A percentile compares a stretch with the other conserved stretches of the same genome.
phyloP scores from a whole-genome alignment of 495 filamentous ascomycete genomes.

The Hypoxylon lienhwacheense region DNA sequence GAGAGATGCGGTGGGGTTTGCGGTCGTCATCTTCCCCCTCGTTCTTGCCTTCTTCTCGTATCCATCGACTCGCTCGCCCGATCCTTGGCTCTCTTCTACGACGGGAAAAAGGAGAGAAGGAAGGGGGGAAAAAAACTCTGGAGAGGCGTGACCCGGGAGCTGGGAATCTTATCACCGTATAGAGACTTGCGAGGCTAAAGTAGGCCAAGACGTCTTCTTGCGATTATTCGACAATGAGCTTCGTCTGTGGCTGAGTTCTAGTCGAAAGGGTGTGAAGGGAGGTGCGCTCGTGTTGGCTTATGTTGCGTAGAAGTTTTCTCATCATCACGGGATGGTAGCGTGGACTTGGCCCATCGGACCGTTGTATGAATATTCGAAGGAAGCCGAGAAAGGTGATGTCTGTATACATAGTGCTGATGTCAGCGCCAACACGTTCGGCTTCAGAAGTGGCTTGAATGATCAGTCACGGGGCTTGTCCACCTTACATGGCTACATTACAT shows the following conservation, averaged over 20 bases:
- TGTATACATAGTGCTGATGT: conserved; percentile 20
- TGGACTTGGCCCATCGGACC: not conserved
- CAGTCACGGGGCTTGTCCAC: conserved; percentile 4
- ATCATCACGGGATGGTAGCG: conserved; percentile 4
- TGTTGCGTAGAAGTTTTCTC: conserved; percentile 7
- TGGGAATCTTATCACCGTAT: no score
- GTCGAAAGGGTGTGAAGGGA: conserved; percentile 1
- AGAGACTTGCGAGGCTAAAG: no score
- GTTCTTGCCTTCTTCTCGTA: conserved; percentile 9
- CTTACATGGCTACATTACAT: no score
- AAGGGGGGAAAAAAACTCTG: no score
- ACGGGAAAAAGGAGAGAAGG: not conserved
- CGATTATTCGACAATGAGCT: not conserved
- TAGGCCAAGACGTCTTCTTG: no score
- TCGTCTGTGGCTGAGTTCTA: conserved; percentile 13
- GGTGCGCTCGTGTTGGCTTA: not conserved
- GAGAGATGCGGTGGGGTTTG: no score
- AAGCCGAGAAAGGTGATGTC: not conserved
- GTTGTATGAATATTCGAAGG: not conserved
- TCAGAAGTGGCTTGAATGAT: conserved; percentile 5
- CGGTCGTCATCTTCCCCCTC: no score
- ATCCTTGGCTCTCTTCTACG: not conserved
- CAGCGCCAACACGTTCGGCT: conserved; percentile 8
- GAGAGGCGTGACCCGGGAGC: no score
- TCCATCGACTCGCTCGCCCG: conserved; percentile 5